Evolutionary conservation across 2,329 filamentous ascomycete species (phyloP), one percentile per base, ranked within the genome.

Genomic region (Phialophora chinensis): DNA sequence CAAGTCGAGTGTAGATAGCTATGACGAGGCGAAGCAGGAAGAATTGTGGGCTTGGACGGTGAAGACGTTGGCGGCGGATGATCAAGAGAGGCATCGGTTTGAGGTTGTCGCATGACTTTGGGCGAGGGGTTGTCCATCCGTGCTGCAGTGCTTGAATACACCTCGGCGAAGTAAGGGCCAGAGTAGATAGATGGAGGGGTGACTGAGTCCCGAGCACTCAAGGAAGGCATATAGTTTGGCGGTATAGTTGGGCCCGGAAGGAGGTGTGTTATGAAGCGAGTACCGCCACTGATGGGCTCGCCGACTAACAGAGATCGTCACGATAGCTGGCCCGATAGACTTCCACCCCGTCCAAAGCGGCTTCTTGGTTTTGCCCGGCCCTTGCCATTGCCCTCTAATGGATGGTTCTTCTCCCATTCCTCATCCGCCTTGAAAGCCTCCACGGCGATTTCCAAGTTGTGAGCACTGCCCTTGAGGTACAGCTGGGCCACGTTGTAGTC

Each of bases 341-440:
- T 70, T 1, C 66, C 63, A 17, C 68, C 61, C 20, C 33, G 56
- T 33, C 68, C 59, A 54, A 62, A 35, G 29, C 55, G 44, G 12
- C 38, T 25, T 56, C 38, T 62, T 52, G 44, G 35, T 23, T 50
- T 55, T 12, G 27, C 33, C 14, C 35, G 31, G 6, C 65, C 58
- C 52, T 69, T 73, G 76, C 66, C 72, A 72, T 53, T 83, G 83
- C n/a, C 79, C 79, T 70, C 82, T 55, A 88, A 74, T 0, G 90
- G 89, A 73, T 94, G 86, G 12, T 86, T 84, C 71, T 82, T 85
- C 78, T 92, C 91, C 91, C 91, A 94, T 61, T 82, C 82, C 75
- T 93, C 91, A 69, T 95, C 91, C 3, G 87, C 89, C 69, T 86
- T 82, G 75, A 87, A 93, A 2, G 85, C 82, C 44, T 85, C 82